Percentiles rank a stretch among this genome's conserved stretches.
Conservation (phyloP, 345 rosid genomes). For the Syzygium oleosum region DNA sequence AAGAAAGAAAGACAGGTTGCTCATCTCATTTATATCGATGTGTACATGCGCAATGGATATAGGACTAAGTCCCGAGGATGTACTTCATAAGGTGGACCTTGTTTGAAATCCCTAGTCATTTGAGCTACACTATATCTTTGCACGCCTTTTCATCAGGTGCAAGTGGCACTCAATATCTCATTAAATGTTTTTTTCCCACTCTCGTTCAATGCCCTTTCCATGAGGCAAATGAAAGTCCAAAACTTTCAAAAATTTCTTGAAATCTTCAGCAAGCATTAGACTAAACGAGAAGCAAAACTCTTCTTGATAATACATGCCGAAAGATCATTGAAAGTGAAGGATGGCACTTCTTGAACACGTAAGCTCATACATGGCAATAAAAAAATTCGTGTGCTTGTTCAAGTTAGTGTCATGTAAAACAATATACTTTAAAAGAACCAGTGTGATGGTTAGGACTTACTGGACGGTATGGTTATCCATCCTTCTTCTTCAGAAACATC, state of each 20-base stretch:
- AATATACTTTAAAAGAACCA: background rate
- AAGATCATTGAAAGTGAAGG: background rate
- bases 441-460: slow-evolving; percentile 22
- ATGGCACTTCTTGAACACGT: background rate
- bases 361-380: background rate
- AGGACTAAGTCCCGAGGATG: background rate
- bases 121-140: background rate
- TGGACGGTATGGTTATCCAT: slow-evolving; percentile 81
- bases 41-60: background rate
- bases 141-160: background rate
- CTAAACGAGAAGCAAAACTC: background rate
- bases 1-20: background rate
- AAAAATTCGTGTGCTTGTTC: background rate
- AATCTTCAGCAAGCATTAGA: background rate
- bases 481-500: slow-evolving; percentile 91
- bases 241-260: background rate
- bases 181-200: background rate
- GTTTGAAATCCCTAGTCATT: background rate
- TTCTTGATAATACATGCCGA: background rate
- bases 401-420: background rate
- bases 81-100: background rate
- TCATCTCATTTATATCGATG: background rate
- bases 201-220: background rate
- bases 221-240: background rate
- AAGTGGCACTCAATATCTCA: background rate